Conservation (phyloP, 2,329 filamentous ascomycete genomes). For the Scedosporium minutisporum region DNA sequence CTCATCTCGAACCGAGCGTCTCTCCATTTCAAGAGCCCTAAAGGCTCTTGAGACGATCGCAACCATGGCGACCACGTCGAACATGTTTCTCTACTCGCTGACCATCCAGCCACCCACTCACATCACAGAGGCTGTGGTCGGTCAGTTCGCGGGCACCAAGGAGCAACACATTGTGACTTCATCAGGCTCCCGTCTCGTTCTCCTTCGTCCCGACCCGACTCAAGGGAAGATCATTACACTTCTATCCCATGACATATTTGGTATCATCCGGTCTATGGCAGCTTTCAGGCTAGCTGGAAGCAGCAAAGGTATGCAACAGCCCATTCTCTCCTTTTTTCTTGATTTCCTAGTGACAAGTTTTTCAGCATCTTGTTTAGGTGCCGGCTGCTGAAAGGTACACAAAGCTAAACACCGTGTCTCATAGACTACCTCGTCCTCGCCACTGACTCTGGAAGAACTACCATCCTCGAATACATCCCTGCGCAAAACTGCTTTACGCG, state of each 20-base stretch:
- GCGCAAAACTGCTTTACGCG: conserved; percentile 79
- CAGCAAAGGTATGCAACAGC: conserved; percentile 72
- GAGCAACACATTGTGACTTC: conserved; percentile 96
- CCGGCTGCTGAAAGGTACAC: conserved; percentile 8
- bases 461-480: conserved; percentile 84
- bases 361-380: no score
- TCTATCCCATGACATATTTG: conserved; percentile 88
- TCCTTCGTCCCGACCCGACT: conserved; percentile 76
- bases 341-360: conserved; percentile 56
- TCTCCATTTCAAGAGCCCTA: conserved; percentile 1
- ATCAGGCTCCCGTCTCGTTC: conserved; percentile 78
- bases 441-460: conserved; percentile 90
- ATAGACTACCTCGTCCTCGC: conserved; percentile 92
- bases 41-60: conserved; percentile 19
- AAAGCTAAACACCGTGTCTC: conserved; percentile 15
- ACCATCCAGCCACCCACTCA: conserved; percentile 89
- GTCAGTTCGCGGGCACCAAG: conserved; percentile 91
- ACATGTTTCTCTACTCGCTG: conserved; percentile 97
- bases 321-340: conserved; percentile 12
- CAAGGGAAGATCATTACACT: conserved; percentile 80
- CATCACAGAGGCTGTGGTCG: conserved; percentile 81
- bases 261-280: conserved; percentile 82
- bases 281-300: conserved; percentile 88
- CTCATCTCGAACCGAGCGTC: neutral
- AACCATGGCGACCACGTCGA: conserved; percentile 91